phyloP scores from a whole-genome alignment of 2,329 filamentous ascomycete genomes.

The Mycosphaerella sp. region DNA sequence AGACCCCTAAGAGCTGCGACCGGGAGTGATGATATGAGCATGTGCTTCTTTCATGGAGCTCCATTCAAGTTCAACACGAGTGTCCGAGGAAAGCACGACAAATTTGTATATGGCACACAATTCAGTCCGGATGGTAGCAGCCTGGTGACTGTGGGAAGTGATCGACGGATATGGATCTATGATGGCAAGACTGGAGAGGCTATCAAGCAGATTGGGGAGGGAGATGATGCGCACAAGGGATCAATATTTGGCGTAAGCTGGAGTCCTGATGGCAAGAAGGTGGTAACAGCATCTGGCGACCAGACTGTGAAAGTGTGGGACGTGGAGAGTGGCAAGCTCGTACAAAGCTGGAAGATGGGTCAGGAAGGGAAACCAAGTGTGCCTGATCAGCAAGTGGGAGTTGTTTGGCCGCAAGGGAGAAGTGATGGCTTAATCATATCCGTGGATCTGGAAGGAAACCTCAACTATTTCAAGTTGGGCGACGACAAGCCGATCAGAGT shows the following conservation, averaged over 20 bases:
- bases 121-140: constrained; percentile 83
- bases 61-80: constrained; percentile 96
- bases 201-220: constrained; percentile 68
- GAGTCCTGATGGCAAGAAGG: constrained; percentile 75
- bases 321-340: constrained; percentile 66
- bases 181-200: constrained; percentile 92
- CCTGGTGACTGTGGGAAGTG: constrained; percentile 85
- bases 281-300: constrained; percentile 89
- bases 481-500: constrained; percentile 62
- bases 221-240: constrained; percentile 66
- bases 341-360: constrained; percentile 81
- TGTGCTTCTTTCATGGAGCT: constrained; percentile 88
- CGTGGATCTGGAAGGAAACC: constrained; percentile 77
- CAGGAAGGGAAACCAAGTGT: constrained; percentile 65
- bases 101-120: constrained; percentile 79
- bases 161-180: constrained; percentile 87
- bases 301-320: constrained; percentile 96
- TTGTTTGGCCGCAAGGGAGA: constrained; percentile 79
- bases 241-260: constrained; percentile 91
- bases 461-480: constrained; percentile 78
- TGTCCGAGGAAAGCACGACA: constrained; percentile 69
- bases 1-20: constrained; percentile 87
- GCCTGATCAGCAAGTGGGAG: constrained; percentile 84
- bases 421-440: constrained; percentile 85
- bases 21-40: constrained; percentile 78